phyloP scores from a whole-genome alignment of 441 rosid species.

The Pelargonium hybrid region DNA sequence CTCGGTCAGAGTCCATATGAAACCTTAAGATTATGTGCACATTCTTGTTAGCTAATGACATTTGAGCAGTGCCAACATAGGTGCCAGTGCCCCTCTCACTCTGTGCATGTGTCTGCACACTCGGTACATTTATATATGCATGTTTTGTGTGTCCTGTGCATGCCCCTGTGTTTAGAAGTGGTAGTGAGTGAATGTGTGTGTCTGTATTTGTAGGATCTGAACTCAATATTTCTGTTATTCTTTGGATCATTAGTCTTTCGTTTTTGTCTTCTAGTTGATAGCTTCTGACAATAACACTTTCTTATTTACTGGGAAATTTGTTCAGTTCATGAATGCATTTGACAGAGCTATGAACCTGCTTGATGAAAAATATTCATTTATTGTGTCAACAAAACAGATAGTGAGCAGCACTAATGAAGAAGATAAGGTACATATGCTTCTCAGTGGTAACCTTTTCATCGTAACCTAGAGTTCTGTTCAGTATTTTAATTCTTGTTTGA shows the following conservation, averaged over 20 bases:
- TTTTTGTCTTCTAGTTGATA: background rate
- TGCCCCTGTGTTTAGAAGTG: background rate
- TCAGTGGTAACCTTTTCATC: background rate
- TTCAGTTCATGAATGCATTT: conserved; percentile 68
- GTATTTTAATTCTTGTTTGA: background rate
- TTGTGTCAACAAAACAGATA: conserved; percentile 58
- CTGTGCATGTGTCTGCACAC: background rate
- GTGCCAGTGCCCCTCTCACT: background rate
- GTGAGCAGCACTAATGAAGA: conserved; percentile 61
- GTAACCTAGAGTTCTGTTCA: background rate
- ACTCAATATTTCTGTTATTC: background rate
- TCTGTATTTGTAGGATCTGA: background rate
- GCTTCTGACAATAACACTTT: conserved; percentile 4
- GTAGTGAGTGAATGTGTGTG: background rate
- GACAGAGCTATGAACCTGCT: conserved; percentile 64
- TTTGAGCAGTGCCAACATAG: background rate
- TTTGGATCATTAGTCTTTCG: background rate
- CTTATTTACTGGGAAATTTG: conserved; percentile 16
- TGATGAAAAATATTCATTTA: conserved; percentile 54
- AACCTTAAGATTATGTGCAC: background rate
- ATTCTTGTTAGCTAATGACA: conserved; percentile 5
- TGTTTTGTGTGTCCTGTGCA: background rate
- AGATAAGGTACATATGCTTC: conserved; percentile 42
- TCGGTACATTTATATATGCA: background rate
- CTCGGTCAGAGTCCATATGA: conserved; percentile 3